phyloP scores from a whole-genome alignment of 192 early-diverging fungal genomes.

The Backusella tarrabulga region DNA sequence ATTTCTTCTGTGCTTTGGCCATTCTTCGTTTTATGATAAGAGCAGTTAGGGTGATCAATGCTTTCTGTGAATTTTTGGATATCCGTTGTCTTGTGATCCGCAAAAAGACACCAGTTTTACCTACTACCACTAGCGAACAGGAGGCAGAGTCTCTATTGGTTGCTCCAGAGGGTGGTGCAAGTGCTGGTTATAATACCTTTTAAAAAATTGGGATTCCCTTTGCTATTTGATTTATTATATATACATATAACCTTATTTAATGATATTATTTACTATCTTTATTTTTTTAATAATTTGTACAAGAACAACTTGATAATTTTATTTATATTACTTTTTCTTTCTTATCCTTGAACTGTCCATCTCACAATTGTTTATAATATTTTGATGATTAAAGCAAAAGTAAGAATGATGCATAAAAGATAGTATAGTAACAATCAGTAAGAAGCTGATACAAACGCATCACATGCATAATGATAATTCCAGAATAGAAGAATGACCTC shows the following conservation, averaged over 20 bases:
- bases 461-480: neutral
- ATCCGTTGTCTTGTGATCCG: slow-evolving; percentile 72
- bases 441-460: neutral
- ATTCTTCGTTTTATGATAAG: slow-evolving; percentile 75
- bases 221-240: neutral
- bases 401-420: neutral
- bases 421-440: neutral
- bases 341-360: neutral
- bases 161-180: neutral
- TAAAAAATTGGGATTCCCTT: neutral
- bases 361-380: neutral
- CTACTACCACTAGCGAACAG: neutral
- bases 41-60: slow-evolving; percentile 81
- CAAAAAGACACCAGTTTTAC: neutral
- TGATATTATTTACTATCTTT: neutral
- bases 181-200: slow-evolving; percentile 1
- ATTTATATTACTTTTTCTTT: neutral
- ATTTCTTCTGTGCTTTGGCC: slow-evolving; percentile 64
- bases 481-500: too few relatives aligned
- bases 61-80: slow-evolving; percentile 81
- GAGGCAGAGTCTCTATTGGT: neutral
- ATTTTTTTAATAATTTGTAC: neutral
- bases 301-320: neutral
- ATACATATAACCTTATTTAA: neutral
- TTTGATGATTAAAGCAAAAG: neutral